phyloP scores from a whole-genome alignment of 148 eudicot genomes.

The Persicaria maculosa region DNA sequence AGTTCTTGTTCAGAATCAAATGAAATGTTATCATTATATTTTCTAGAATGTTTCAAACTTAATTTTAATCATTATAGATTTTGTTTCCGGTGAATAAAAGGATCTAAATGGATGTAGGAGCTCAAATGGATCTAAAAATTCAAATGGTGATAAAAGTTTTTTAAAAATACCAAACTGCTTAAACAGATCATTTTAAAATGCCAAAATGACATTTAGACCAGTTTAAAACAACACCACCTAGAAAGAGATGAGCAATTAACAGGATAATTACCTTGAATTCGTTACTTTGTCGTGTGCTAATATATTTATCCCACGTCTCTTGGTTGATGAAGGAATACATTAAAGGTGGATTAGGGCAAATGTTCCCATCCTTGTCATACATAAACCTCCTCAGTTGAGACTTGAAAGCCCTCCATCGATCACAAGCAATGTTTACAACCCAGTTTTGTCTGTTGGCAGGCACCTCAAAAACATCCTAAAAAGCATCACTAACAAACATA shows the following conservation, averaged over 20 bases:
- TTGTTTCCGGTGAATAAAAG: no score
- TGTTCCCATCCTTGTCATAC: constrained; percentile 4
- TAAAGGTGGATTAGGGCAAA: constrained; percentile 1
- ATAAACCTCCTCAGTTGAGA: neutral
- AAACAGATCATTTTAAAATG: no score
- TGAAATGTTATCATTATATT: no score
- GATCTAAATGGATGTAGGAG: no score
- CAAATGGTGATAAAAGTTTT: no score
- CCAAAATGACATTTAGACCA: no score
- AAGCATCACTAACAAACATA: neutral
- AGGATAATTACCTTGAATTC: constrained; percentile 1
- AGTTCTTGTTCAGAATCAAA: no score
- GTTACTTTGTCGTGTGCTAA: neutral
- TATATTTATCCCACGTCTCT: constrained; percentile 3
- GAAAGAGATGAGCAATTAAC: neutral
- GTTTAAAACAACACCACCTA: neutral
- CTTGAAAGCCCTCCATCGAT: constrained; percentile 6
- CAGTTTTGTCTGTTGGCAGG: neutral
- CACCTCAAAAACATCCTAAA: neutral
- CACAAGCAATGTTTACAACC: constrained; percentile 5
- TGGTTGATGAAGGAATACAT: constrained; percentile 9
- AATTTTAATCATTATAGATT: no score
- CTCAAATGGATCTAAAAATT: no score
- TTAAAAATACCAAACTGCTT: no score
- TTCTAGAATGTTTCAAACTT: no score